Conservation (phyloP, 306 rosid genomes). For the Acacia crassicarpa region DNA sequence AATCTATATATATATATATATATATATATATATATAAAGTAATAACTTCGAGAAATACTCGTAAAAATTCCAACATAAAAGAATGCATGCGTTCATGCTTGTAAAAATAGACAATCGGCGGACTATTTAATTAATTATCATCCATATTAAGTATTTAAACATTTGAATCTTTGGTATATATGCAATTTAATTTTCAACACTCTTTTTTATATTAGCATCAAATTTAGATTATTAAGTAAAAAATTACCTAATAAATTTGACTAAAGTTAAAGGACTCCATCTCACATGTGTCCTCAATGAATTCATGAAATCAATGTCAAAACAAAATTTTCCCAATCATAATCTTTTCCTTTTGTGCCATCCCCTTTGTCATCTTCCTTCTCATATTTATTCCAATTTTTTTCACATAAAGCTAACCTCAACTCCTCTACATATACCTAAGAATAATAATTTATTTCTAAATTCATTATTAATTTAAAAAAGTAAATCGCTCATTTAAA, state of each 20-base stretch:
- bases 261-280: constrained; percentile 31
- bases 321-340: constrained; percentile 30
- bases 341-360: constrained; percentile 35
- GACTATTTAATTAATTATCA: not conserved
- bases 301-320: not conserved
- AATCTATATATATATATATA: too few species aligned
- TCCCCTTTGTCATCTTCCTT: constrained; percentile 17
- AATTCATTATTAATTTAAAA: too few species aligned
- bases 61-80: too few species aligned
- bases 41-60: not conserved
- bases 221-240: not conserved
- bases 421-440: not conserved
- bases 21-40: too few species aligned
- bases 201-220: not conserved
- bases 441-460: not conserved
- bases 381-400: not conserved
- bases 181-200: not conserved
- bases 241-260: constrained; percentile 1
- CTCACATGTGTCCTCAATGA: constrained; percentile 34
- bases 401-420: not conserved
- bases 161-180: not conserved
- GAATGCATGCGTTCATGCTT: not conserved
- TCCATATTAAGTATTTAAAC: not conserved
- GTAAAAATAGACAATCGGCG: not conserved
- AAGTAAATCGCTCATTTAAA: too few species aligned